A percentile compares a stretch with the other conserved stretches of the same genome.
Evolutionary conservation across 106 monocot genomes (phyloP).

Genomic region (Iris macrosiphon): DNA sequence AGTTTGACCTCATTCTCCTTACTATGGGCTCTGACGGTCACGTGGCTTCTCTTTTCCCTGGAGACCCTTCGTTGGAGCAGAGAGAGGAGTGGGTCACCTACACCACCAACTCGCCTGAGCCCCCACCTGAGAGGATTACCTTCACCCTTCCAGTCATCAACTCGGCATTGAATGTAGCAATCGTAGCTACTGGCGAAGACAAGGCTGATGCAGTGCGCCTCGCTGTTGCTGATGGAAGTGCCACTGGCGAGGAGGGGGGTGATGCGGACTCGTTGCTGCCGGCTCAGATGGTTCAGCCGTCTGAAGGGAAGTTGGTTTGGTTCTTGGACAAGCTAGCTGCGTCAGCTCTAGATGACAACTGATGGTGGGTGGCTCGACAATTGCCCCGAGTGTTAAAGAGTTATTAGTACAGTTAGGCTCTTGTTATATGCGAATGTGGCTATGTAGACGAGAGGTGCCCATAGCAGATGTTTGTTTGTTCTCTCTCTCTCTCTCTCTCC

Average conservation of each 20-base stretch:
- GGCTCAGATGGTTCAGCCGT: conserved; percentile 39
- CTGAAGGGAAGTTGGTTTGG: conserved; percentile 64
- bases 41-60: conserved; percentile 63
- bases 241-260: neutral
- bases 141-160: conserved; percentile 80
- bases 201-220: conserved; percentile 37
- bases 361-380: neutral
- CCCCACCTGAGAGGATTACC: conserved; percentile 76
- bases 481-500: too few relatives aligned
- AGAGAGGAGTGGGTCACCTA: conserved; percentile 63
- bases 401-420: too few relatives aligned
- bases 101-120: conserved; percentile 53
- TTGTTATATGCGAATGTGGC: too few relatives aligned
- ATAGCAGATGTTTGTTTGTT: too few relatives aligned
- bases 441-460: too few relatives aligned
- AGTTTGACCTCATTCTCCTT: conserved; percentile 72
- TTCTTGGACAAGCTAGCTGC: conserved; percentile 53
- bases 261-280: conserved; percentile 13
- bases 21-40: conserved; percentile 64
- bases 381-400: too few relatives aligned
- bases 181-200: conserved; percentile 43
- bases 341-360: conserved; percentile 15
- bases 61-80: conserved; percentile 33
- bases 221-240: conserved; percentile 4
- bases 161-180: conserved; percentile 59